These are phyloP conservation scores for Lablab purpureus DNA, from an alignment of 306 rosid species.

Conservation along the genomic window DNA sequence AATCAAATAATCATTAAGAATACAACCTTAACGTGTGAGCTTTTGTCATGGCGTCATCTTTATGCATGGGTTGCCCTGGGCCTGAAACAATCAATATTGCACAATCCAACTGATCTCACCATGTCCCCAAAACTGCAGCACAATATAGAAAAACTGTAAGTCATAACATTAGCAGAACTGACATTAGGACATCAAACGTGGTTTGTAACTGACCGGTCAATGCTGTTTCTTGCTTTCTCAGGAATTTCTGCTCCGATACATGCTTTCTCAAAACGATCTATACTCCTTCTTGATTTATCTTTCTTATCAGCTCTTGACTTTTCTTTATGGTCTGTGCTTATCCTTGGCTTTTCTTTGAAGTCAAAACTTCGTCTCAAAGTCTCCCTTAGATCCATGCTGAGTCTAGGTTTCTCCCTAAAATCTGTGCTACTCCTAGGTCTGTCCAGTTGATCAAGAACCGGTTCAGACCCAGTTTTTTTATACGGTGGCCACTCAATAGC, in stretches of 20 bases:
- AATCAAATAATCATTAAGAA: constrained; percentile 60
- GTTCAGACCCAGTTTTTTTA: constrained; percentile 54
- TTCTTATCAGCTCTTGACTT: constrained; percentile 71
- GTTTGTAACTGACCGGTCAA: constrained; percentile 69
- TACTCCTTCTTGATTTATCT: constrained; percentile 74
- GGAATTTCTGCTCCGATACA: constrained; percentile 60
- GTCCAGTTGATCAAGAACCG: constrained; percentile 59
- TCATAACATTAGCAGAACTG: constrained; percentile 23
- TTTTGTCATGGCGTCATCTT: constrained; percentile 35
- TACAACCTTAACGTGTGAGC: constrained; percentile 46
- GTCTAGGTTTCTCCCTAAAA: constrained; percentile 73
- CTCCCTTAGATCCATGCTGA: constrained; percentile 75
- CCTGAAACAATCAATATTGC: constrained; percentile 95
- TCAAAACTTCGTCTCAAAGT: constrained; percentile 55
- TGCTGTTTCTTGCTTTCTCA: constrained; percentile 82
- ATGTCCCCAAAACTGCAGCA: constrained; percentile 86
- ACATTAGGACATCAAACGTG: not conserved
- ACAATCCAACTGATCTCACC: constrained; percentile 89
- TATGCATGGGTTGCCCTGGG: constrained; percentile 72
- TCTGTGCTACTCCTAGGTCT: constrained; percentile 79
- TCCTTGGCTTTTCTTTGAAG: constrained; percentile 54
- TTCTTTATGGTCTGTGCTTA: constrained; percentile 69
- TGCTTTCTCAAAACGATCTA: constrained; percentile 64
- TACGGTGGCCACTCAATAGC: constrained; percentile 66
- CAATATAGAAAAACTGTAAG: constrained; percentile 50